These are phyloP conservation scores for Torulaspora maleeae DNA, from an alignment of 805 yeast genomes.

Conservation along the genomic window DNA sequence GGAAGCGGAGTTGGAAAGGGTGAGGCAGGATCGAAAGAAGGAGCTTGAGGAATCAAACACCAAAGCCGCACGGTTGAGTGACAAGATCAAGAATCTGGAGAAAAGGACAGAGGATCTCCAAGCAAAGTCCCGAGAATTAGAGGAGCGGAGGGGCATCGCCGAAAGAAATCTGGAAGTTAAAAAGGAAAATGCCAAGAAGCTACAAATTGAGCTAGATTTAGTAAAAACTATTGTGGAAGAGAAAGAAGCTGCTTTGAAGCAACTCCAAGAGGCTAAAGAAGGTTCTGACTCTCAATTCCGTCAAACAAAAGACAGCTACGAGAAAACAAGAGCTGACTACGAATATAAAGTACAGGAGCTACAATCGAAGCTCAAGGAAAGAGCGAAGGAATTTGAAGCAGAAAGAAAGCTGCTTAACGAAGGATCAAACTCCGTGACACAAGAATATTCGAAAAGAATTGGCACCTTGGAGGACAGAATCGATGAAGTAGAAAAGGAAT, in stretches of 20 bases:
- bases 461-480: slow-evolving; percentile 39
- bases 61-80: background rate
- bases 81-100: background rate
- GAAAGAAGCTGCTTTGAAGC: slow-evolving; percentile 18
- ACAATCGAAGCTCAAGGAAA: slow-evolving; percentile 37
- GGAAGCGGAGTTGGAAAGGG: background rate
- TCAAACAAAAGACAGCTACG: background rate
- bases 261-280: slow-evolving; percentile 8
- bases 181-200: slow-evolving; percentile 13
- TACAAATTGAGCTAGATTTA: slow-evolving; percentile 17
- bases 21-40: background rate
- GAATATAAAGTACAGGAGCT: slow-evolving; percentile 32
- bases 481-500: slow-evolving; percentile 6
- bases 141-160: background rate
- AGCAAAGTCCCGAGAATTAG: background rate
- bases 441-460: slow-evolving; percentile 47
- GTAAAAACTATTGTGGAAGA: background rate
- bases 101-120: background rate
- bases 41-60: background rate
- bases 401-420: slow-evolving; percentile 47
- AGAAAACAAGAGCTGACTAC: slow-evolving; percentile 9
- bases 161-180: background rate
- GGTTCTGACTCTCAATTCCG: background rate
- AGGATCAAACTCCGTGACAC: slow-evolving; percentile 46
- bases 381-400: slow-evolving; percentile 44